Base-by-base conservation (phyloP, 2,329 filamentous ascomycete genomes). In the Aspergillus phoenicis region DNA sequence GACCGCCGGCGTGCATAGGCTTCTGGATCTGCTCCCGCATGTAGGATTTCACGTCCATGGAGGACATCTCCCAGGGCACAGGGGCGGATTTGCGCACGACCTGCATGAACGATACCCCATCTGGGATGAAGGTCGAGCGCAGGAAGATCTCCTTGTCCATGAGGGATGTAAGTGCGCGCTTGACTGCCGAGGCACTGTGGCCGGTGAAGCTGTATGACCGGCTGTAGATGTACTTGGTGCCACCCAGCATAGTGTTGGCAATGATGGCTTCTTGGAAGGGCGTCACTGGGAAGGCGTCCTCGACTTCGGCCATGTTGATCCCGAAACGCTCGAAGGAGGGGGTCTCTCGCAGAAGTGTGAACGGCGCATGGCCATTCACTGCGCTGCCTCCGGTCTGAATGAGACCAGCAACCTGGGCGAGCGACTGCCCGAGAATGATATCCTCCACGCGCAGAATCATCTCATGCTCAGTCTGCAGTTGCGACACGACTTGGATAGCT, bases 401-500 rank as follows among this genome's bases (percentile, higher is more conserved):
- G 41, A 43, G 41, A 30, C 47, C n/a, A 13, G 47, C 47, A 10
- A 28, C 47, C 13, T 30, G 10, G 17, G 47, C 26, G 17, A 43
- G n/a, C 1, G 41, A 43, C 17, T 22, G 41, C 2, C 17, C 41
- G 4, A 43, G 41, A 22, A 43, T 43, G 8, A 43, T 43, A 43
- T 43, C 41, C 41, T 43, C 41, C 8, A 43, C 41, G 17, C 41
- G 41, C 17, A 43, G 41, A 11, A 22, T 22, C 10, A 22, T 5
- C 6, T 8, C 8, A 43, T 57, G 20, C 59, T 48, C 17, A 15
- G 59, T 30, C 39, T 30, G 48, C 13, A 61, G 33, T 28, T 58
- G 48, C 5, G 47, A 26, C 36, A 58, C 53, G 8, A 36, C 59
- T 8, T 45, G 33, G 36, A 61, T 61, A 4, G 53, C 59, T 13